These are phyloP conservation scores for Colletotrichum chrysophilum DNA, from an alignment of 2,329 filamentous ascomycete species.

Conservation along the genomic window DNA sequence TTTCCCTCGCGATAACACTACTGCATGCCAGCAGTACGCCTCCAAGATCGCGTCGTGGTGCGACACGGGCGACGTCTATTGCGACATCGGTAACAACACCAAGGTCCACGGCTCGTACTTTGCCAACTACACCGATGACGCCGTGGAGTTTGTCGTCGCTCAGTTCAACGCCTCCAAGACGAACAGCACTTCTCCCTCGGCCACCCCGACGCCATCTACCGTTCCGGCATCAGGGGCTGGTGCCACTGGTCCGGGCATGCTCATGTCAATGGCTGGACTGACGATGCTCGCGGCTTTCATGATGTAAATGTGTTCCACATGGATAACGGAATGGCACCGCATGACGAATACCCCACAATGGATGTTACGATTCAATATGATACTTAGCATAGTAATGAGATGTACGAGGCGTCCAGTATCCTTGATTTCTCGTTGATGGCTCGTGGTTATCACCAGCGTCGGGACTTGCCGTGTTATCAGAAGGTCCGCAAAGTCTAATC, in stretches of 20 bases:
- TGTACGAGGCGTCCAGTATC: too few relatives aligned
- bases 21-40: slow-evolving; percentile 38
- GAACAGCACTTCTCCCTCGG: background rate
- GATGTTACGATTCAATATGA: background rate
- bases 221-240: background rate
- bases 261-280: background rate
- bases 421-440: background rate
- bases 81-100: slow-evolving; percentile 34
- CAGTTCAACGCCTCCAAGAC: slow-evolving; percentile 30
- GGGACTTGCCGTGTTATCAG: background rate
- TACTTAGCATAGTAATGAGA: background rate
- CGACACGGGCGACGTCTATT: slow-evolving; percentile 46
- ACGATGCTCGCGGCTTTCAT: background rate
- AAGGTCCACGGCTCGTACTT: slow-evolving; percentile 41
- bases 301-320: background rate
- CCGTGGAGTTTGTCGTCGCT: slow-evolving; percentile 39
- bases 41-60: slow-evolving; percentile 44
- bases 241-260: background rate
- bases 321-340: background rate
- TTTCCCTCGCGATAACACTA: slow-evolving; percentile 39
- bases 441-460: background rate
- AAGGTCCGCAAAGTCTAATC: too few relatives aligned
- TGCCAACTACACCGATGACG: slow-evolving; percentile 35
- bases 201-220: background rate
- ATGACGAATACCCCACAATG: background rate